These are phyloP conservation scores for Alternaria metachromatica DNA, from an alignment of 2,329 filamentous ascomycete species.

Conservation along the genomic window DNA sequence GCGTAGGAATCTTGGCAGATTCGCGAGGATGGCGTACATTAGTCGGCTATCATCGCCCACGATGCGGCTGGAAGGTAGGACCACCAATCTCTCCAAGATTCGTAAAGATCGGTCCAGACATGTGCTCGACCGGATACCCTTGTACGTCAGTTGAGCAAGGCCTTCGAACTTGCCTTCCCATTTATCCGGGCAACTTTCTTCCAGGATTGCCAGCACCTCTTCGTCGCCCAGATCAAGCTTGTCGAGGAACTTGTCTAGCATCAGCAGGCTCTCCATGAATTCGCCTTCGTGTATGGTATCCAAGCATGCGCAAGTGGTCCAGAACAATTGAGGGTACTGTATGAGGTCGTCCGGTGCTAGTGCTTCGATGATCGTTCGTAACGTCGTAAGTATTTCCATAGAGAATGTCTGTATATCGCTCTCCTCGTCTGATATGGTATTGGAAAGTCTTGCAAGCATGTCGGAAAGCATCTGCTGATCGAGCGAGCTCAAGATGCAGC, in stretches of 20 bases:
- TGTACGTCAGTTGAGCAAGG: conserved; percentile 84
- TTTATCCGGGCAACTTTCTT: conserved; percentile 78
- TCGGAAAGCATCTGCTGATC: conserved; percentile 95
- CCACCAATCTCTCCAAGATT: conserved; percentile 78
- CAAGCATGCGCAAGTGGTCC: conserved; percentile 95
- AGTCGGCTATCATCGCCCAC: conserved; percentile 83
- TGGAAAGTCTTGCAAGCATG: conserved; percentile 93
- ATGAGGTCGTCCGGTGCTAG: conserved; percentile 79
- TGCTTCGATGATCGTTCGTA: conserved; percentile 89
- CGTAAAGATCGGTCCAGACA: conserved; percentile 80
- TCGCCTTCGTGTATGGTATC: conserved; percentile 97
- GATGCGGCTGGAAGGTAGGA: conserved; percentile 78
- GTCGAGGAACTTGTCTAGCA: conserved; percentile 84
- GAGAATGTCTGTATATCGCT: conserved; percentile 94
- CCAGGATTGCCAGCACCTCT: conserved; percentile 71
- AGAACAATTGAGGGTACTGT: conserved; percentile 94
- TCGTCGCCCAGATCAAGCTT: conserved; percentile 82
- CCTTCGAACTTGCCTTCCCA: conserved; percentile 94
- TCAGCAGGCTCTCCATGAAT: conserved; percentile 87
- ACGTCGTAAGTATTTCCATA: conserved; percentile 94
- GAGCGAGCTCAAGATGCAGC: conserved; percentile 87
- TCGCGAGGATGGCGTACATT: conserved; percentile 87
- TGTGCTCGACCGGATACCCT: conserved; percentile 84
- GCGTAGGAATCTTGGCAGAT: conserved; percentile 83
- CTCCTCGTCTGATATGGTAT: conserved; percentile 95